Percentiles rank a stretch among this genome's conserved stretches.
Conservation (phyloP, 306 rosid species). For the Malus fusca region DNA sequence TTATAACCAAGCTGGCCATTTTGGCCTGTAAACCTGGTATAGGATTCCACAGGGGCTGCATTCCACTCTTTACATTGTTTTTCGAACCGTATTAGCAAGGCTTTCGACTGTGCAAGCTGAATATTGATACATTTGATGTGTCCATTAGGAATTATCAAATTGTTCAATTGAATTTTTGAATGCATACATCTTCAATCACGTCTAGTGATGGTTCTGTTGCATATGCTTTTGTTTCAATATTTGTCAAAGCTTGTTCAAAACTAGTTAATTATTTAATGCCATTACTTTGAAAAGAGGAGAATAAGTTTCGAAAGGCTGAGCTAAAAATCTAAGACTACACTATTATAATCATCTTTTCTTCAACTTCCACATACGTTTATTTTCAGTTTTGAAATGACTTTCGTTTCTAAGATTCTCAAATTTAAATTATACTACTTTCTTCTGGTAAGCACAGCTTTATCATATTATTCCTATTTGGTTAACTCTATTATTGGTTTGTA, state of each 20-base stretch:
- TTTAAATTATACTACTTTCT: neutral
- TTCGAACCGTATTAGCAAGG: neutral
- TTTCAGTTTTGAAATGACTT: neutral
- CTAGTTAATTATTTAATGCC: neutral
- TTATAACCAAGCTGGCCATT: neutral
- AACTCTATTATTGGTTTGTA: neutral
- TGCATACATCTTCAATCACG: neutral
- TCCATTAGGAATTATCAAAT: neutral
- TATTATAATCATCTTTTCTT: neutral
- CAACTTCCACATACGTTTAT: neutral
- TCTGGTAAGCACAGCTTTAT: neutral
- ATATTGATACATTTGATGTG: neutral
- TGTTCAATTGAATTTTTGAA: neutral
- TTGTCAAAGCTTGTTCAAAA: neutral
- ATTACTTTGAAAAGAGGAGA: neutral
- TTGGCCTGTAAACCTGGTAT: neutral
- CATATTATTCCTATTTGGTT: neutral
- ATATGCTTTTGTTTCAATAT: neutral
- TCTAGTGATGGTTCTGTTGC: neutral
- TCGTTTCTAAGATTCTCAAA: neutral
- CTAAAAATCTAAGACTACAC: neutral
- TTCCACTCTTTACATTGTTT: neutral
- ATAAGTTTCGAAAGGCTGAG: neutral
- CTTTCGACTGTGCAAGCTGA: neutral
- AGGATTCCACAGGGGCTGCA: neutral